phyloP scores from a whole-genome alignment of 768 basidiomycete genomes.

The Phanerochaete carnosa region DNA sequence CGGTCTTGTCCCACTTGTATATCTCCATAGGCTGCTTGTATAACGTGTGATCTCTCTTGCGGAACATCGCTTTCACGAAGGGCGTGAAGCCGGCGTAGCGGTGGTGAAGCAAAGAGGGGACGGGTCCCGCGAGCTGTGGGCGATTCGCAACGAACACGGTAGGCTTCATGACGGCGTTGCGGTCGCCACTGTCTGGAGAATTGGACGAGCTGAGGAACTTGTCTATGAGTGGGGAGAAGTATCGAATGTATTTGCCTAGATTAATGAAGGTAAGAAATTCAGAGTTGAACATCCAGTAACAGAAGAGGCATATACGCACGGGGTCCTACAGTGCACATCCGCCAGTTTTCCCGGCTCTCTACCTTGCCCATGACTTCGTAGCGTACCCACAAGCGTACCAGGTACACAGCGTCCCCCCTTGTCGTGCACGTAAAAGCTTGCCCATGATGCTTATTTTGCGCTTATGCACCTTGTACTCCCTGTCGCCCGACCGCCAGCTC shows the following conservation, averaged over 20 bases:
- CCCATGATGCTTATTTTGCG: constrained; percentile 26
- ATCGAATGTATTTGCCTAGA: constrained; percentile 30
- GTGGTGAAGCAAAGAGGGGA: constrained; percentile 34
- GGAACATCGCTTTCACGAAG: constrained; percentile 41
- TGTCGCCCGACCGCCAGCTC: constrained; percentile 25
- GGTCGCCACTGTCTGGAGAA: constrained; percentile 12
- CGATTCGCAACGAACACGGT: constrained; percentile 42
- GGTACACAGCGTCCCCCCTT: constrained; percentile 23
- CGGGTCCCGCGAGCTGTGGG: constrained; percentile 40
- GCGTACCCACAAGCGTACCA: constrained; percentile 24
- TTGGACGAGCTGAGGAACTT: constrained; percentile 25
- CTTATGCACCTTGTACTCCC: constrained; percentile 31
- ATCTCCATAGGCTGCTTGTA: constrained; percentile 38
- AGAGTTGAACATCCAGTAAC: neutral
- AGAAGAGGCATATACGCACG: constrained; percentile 22
- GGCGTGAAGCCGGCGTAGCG: constrained; percentile 37
- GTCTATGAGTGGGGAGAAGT: constrained; percentile 43
- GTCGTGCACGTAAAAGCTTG: constrained; percentile 28
- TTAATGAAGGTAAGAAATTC: neutral
- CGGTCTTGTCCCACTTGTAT: constrained; percentile 35
- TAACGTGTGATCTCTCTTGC: constrained; percentile 33
- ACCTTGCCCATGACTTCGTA: constrained; percentile 30
- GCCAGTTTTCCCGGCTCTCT: constrained; percentile 25
- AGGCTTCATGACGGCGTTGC: constrained; percentile 18
- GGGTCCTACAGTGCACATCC: constrained; percentile 38